Percentiles rank a stretch among this genome's conserved stretches.
phyloP scores from a whole-genome alignment of 179 eudicot genomes.

The Silene vulgaris region DNA sequence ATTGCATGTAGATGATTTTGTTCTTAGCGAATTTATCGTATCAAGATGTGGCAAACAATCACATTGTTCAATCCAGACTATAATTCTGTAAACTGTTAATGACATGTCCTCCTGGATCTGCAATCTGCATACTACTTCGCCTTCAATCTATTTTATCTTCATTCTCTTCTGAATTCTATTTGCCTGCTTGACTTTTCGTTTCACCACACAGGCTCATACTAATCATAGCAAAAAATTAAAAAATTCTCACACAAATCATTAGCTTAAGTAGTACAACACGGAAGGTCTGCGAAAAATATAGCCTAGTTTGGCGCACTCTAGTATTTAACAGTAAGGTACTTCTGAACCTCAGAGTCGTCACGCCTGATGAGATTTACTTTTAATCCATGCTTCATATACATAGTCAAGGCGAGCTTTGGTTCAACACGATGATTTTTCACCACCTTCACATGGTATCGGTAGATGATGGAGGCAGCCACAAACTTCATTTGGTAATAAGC shows the following conservation, averaged over 20 bases:
- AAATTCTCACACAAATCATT: constrained; percentile 22
- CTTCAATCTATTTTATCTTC: neutral
- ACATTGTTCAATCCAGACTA: constrained; percentile 16
- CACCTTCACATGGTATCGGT: constrained; percentile 59
- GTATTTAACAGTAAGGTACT: constrained; percentile 20
- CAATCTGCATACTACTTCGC: constrained; percentile 8
- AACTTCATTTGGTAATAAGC: constrained; percentile 97
- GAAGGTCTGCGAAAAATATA: constrained; percentile 21
- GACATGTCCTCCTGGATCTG: constrained; percentile 15
- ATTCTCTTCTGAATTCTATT: constrained; percentile 13
- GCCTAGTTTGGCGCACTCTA: constrained; percentile 6
- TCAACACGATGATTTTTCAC: constrained; percentile 50
- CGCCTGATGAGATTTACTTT: constrained; percentile 63
- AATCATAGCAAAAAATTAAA: neutral
- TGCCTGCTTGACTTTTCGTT: constrained; percentile 2
- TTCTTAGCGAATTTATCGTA: neutral
- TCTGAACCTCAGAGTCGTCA: constrained; percentile 32
- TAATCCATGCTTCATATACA: constrained; percentile 91
- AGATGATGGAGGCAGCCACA: constrained; percentile 72
- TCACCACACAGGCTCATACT: neutral
- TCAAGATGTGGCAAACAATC: constrained; percentile 8
- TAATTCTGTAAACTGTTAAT: constrained; percentile 22
- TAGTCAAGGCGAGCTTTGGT: constrained; percentile 87
- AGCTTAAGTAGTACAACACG: constrained; percentile 18
- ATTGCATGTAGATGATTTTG: neutral